phyloP scores from a whole-genome alignment of 192 early-diverging fungal genomes.

The Linnemannia elongata region DNA sequence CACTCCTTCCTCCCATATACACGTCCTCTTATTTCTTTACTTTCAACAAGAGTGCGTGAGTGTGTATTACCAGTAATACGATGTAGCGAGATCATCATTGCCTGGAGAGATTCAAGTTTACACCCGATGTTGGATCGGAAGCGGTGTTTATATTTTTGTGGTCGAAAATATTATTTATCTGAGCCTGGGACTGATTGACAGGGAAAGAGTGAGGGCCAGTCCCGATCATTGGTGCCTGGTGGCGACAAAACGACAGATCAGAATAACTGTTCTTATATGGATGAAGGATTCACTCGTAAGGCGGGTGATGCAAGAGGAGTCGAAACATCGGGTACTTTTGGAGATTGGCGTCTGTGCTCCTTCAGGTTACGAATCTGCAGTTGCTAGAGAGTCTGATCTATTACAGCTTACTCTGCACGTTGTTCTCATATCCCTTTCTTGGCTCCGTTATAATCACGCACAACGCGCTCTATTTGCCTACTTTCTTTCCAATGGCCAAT shows the following conservation, averaged over 20 bases:
- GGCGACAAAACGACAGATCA: background rate
- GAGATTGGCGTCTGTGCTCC: background rate
- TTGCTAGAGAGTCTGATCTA: background rate
- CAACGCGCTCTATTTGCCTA: background rate
- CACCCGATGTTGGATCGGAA: slow-evolving; percentile 35
- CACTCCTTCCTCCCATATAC: background rate
- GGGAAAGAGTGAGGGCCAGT: background rate
- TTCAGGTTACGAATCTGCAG: background rate
- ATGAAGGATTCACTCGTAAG: background rate
- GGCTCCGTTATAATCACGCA: background rate
- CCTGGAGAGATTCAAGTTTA: background rate
- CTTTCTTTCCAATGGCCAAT: background rate
- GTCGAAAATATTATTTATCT: slow-evolving; percentile 27
- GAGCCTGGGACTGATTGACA: slow-evolving; percentile 29
- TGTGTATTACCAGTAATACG: background rate
- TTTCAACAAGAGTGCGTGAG: background rate
- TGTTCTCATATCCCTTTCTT: background rate
- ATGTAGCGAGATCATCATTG: background rate
- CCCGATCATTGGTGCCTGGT: slow-evolving; percentile 18
- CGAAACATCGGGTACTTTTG: background rate
- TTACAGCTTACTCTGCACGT: background rate
- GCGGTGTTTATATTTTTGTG: slow-evolving; percentile 52
- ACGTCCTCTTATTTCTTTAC: background rate
- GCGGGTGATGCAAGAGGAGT: background rate
- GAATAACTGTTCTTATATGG: background rate